Evolutionary conservation across 1,284 basidiomycete genomes (phyloP).

Genomic region (Fistulinella staudtii): DNA sequence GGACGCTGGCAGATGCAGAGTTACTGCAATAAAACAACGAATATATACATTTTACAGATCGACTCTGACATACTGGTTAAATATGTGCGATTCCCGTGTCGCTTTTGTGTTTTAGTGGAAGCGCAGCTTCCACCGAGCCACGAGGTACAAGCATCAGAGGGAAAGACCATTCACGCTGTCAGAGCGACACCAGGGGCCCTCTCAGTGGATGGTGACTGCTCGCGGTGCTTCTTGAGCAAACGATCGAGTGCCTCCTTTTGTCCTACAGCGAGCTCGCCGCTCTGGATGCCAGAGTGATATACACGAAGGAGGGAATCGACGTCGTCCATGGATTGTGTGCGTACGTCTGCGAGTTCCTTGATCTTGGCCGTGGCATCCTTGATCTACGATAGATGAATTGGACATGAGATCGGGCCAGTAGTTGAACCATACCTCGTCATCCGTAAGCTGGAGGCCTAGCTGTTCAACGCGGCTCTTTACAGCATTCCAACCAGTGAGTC

Average conservation of each 20-base stretch:
- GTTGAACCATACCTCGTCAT: slow-evolving; percentile 63
- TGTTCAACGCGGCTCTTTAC: slow-evolving; percentile 99
- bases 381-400: slow-evolving; percentile 45
- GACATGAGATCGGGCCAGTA: neutral
- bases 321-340: slow-evolving; percentile 98
- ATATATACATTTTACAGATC: too few relatives aligned
- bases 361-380: slow-evolving; percentile 99
- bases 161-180: slow-evolving; percentile 7
- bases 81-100: too few relatives aligned
- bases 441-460: slow-evolving; percentile 81
- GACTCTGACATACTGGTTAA: too few relatives aligned
- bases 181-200: neutral
- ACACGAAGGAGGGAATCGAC: slow-evolving; percentile 96
- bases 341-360: slow-evolving; percentile 98
- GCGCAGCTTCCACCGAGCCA: too few relatives aligned
- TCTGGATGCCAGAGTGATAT: slow-evolving; percentile 88
- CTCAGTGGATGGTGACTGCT: slow-evolving; percentile 28
- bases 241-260: slow-evolving; percentile 85
- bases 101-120: too few relatives aligned
- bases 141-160: neutral
- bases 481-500: slow-evolving; percentile 96
- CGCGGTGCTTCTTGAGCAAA: slow-evolving; percentile 71
- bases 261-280: slow-evolving; percentile 82
- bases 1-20: too few relatives aligned
- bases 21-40: too few relatives aligned